phyloP scores from a whole-genome alignment of 2,329 filamentous ascomycete species.

The Penicillium carneum region DNA sequence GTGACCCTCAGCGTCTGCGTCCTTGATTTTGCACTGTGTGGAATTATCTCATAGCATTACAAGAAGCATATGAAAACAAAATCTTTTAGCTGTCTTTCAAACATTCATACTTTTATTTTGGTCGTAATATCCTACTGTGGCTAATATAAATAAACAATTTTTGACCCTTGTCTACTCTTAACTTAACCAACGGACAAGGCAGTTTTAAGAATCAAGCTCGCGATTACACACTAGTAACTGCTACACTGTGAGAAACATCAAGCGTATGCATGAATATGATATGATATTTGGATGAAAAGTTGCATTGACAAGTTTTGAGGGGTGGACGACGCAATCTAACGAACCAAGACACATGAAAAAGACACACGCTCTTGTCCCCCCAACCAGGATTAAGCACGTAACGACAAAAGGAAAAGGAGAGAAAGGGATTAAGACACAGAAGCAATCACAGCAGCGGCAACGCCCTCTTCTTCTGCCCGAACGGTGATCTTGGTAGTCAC shows the following conservation, averaged over 20 bases:
- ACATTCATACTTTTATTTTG: background rate
- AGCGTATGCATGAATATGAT: conserved; percentile 10
- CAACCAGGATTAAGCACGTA: conserved; percentile 28
- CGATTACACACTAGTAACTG: background rate
- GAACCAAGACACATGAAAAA: conserved; percentile 25
- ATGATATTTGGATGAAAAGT: conserved; percentile 23
- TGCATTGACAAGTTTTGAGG: conserved; percentile 26
- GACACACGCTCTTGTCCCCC: conserved; percentile 24
- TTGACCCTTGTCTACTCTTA: background rate
- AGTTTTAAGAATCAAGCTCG: background rate
- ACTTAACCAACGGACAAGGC: background rate
- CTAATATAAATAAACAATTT: background rate
- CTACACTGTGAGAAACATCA: background rate
- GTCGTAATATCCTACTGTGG: background rate
- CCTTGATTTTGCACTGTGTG: conserved; percentile 42
- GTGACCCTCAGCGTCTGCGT: conserved; percentile 65
- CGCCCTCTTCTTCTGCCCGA: conserved; percentile 88
- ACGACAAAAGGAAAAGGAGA: conserved; percentile 33
- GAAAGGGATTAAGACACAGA: conserved; percentile 73
- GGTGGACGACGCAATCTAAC: conserved; percentile 24
- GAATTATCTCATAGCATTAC: conserved; percentile 9
- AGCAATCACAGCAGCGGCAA: conserved; percentile 82
- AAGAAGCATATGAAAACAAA: conserved; percentile 16
- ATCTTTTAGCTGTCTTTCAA: conserved; percentile 5
- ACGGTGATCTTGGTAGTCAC: conserved; percentile 96